phyloP scores from a whole-genome alignment of 495 filamentous ascomycete genomes.

The Penicillium malachiteum region DNA sequence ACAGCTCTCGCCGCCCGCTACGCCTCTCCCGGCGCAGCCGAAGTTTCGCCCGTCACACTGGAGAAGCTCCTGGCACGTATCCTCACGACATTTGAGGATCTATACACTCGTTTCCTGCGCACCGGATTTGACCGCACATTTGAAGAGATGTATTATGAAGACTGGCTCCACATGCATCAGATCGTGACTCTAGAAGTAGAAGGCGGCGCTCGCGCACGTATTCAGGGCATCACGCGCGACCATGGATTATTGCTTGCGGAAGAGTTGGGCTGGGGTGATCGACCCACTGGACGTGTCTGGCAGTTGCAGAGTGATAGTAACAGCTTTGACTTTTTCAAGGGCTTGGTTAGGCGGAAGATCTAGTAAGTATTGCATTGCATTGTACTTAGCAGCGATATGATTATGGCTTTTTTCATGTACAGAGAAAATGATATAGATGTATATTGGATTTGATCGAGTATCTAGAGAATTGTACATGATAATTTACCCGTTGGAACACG shows the following conservation, averaged over 20 bases:
- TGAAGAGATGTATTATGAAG: conserved; percentile 75
- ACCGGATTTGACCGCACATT: conserved; percentile 70
- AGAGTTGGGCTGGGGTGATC: conserved; percentile 71
- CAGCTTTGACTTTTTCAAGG: conserved; percentile 96
- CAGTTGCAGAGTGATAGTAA: conserved; percentile 95
- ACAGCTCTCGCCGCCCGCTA: conserved; percentile 60
- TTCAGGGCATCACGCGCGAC: conserved; percentile 85
- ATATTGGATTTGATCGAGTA: too few species aligned
- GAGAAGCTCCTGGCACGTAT: conserved; percentile 86
- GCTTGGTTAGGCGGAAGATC: conserved; percentile 79
- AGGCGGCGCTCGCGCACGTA: conserved; percentile 72
- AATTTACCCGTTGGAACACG: too few species aligned
- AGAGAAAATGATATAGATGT: too few species aligned
- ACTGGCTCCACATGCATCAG: conserved; percentile 91
- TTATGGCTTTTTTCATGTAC: too few species aligned
- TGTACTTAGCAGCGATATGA: too few species aligned
- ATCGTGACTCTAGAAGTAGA: conserved; percentile 85
- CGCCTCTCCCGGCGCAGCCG: conserved; percentile 19
- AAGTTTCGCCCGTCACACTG: conserved; percentile 56
- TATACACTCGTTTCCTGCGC: conserved; percentile 72
- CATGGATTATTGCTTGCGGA: conserved; percentile 83
- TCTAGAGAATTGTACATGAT: too few species aligned
- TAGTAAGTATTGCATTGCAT: conserved; percentile 4
- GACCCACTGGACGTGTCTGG: conserved; percentile 73
- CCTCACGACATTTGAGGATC: conserved; percentile 71